Percentiles rank a stretch among this genome's conserved stretches.
phyloP scores from a whole-genome alignment of 23 red algal species.

The Gracilariopsis chorda region DNA sequence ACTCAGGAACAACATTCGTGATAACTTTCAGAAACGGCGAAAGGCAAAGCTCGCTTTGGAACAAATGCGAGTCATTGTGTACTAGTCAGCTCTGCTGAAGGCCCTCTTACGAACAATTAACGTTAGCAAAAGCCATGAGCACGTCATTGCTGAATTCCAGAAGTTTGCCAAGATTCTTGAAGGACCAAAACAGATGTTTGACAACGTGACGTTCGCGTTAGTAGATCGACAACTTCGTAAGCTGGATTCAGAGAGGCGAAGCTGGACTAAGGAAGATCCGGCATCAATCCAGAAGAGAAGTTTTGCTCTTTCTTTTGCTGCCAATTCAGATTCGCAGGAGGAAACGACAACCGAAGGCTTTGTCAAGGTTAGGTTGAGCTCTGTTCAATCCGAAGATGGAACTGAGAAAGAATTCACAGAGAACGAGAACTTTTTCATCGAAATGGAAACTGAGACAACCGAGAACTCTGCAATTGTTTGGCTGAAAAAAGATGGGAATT shows the following conservation, averaged over 20 bases:
- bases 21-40: not conserved
- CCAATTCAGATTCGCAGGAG: not conserved
- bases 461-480: not conserved
- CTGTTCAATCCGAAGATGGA: not conserved
- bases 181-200: not conserved
- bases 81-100: slow-evolving; percentile 1
- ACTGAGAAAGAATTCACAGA: not conserved
- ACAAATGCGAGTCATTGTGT: not conserved
- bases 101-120: not conserved
- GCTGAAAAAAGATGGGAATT: not conserved
- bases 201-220: not conserved
- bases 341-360: not conserved
- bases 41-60: not conserved
- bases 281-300: not conserved
- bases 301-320: not conserved
- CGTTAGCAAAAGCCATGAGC: not conserved
- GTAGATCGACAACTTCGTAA: not conserved
- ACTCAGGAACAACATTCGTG: not conserved
- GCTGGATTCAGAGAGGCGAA: not conserved
- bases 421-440: not conserved
- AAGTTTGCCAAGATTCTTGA: not conserved
- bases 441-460: not conserved
- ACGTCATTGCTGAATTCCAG: not conserved
- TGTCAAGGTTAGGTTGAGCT: not conserved
- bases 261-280: not conserved